These are phyloP conservation scores for Blastosporella zonata DNA, from an alignment of 1,284 basidiomycete genomes.

Conservation along the genomic window DNA sequence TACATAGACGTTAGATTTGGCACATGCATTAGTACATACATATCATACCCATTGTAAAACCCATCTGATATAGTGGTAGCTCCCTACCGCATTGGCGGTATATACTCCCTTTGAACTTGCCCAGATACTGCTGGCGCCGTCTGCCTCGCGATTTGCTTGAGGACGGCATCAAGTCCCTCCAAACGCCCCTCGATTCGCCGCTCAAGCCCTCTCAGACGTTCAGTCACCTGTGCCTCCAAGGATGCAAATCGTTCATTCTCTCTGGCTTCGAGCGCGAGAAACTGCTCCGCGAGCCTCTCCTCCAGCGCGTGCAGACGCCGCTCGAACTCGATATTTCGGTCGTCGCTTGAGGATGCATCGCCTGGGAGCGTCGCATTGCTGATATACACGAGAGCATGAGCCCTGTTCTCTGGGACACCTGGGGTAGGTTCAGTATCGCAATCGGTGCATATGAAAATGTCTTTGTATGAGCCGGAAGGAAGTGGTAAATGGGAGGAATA, in stretches of 20 bases:
- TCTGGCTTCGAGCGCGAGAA: slow-evolving; percentile 13
- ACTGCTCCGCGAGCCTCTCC: slow-evolving; percentile 18
- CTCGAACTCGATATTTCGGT: slow-evolving; percentile 25
- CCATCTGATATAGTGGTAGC: too few species aligned
- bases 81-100: too few species aligned
- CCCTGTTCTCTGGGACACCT: slow-evolving; percentile 6
- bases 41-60: too few species aligned
- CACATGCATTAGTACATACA: too few species aligned
- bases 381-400: slow-evolving; percentile 32
- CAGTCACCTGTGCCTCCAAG: slow-evolving; percentile 27
- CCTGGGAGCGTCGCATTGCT: slow-evolving; percentile 23
- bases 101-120: slow-evolving; percentile 26
- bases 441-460: slow-evolving; percentile 32
- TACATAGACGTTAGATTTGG: too few species aligned
- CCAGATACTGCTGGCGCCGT: slow-evolving; percentile 29
- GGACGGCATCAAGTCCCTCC: not conserved
- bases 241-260: slow-evolving; percentile 25
- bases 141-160: slow-evolving; percentile 14
- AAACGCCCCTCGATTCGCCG: not conserved
- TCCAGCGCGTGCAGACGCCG: slow-evolving; percentile 26
- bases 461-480: slow-evolving; percentile 14
- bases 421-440: slow-evolving; percentile 27
- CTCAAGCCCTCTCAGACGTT: not conserved
- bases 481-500: not conserved
- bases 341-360: slow-evolving; percentile 24